A percentile compares a stretch with the other conserved stretches of the same genome.
Evolutionary conservation across 2,329 filamentous ascomycete genomes (phyloP).

Genomic region (Fragosphaeria purpurea): DNA sequence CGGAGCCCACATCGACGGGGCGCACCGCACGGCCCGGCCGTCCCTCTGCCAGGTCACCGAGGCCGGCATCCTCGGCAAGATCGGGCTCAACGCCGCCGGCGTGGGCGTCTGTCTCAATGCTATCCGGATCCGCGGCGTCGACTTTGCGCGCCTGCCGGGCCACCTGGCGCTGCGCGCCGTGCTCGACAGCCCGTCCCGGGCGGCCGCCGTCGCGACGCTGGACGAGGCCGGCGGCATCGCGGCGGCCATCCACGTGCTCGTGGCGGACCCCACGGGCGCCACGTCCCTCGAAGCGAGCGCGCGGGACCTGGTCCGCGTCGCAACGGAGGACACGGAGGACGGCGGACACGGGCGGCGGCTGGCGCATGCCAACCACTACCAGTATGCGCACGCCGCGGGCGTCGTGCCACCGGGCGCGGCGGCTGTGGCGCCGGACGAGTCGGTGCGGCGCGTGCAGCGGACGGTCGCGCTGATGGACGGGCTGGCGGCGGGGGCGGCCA

Average conservation of each 20-base stretch:
- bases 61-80: constrained; percentile 53
- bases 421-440: not conserved
- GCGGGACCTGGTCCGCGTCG: not conserved
- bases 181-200: not conserved
- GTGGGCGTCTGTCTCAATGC: constrained; percentile 54
- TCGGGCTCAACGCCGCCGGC: constrained; percentile 49
- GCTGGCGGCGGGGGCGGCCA: not conserved
- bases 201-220: not conserved
- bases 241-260: not conserved
- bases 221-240: not conserved
- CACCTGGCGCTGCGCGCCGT: constrained; percentile 31
- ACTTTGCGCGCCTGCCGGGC: constrained; percentile 42
- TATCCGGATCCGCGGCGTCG: constrained; percentile 46
- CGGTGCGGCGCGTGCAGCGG: not conserved
- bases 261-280: not conserved
- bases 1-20: too few relatives aligned
- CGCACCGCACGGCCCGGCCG: constrained; percentile 20
- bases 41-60: constrained; percentile 48
- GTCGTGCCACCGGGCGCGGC: too few relatives aligned
- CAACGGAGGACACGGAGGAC: too few relatives aligned
- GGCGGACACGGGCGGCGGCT: not conserved
- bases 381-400: not conserved
- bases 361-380: not conserved
- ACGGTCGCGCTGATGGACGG: not conserved
- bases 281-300: not conserved